Evolutionary conservation across 345 rosid species (phyloP).

Genomic region (Acer saccharum): DNA sequence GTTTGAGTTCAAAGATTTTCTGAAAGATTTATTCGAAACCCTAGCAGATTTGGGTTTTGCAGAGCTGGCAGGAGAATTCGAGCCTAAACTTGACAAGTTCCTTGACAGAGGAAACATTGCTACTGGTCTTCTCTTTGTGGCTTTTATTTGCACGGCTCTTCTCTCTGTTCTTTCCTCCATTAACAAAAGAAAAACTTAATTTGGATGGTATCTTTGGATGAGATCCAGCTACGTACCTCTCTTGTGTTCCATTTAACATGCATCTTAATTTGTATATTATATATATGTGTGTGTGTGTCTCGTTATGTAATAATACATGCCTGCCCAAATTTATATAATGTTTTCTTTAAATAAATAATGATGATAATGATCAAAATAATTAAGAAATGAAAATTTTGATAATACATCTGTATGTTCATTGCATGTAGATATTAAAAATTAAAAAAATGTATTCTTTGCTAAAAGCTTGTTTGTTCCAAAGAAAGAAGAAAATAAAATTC

Average conservation of each 20-base stretch:
- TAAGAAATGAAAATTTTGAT: background rate
- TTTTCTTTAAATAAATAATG: too few species aligned
- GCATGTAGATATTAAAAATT: too few species aligned
- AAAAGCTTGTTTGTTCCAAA: too few species aligned
- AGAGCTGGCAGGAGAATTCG: background rate
- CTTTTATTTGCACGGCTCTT: constrained; percentile 9
- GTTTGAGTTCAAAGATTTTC: constrained; percentile 1
- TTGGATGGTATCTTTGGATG: background rate
- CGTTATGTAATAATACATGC: too few species aligned
- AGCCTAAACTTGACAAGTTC: background rate
- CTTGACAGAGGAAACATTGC: constrained; percentile 12
- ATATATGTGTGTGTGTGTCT: too few species aligned
- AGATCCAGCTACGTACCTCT: background rate
- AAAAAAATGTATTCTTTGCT: too few species aligned
- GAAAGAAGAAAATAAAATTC: too few species aligned
- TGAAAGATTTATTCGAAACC: background rate
- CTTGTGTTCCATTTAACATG: too few species aligned
- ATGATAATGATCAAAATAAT: background rate
- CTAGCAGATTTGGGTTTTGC: background rate
- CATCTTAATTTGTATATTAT: background rate
- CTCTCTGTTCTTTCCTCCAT: constrained; percentile 26
- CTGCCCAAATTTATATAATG: too few species aligned
- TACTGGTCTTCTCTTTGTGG: constrained; percentile 16
- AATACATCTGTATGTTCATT: too few species aligned
- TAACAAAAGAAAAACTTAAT: background rate